A percentile compares a stretch with the other conserved stretches of the same genome.
phyloP scores from a whole-genome alignment of 768 basidiomycete genomes.

The Thelephora ganbajun region DNA sequence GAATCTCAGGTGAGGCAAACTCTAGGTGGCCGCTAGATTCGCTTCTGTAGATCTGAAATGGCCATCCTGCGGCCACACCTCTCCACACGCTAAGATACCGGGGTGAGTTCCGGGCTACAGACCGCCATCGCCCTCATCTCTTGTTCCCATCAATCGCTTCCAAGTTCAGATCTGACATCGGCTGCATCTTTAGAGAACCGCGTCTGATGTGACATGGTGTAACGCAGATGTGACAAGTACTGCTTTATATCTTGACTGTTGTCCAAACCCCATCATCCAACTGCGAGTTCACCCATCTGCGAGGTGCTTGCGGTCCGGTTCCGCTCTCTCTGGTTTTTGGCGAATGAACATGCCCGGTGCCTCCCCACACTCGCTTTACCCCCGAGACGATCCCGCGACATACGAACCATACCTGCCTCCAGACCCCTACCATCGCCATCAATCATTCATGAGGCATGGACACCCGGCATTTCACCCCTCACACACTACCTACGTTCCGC shows the following conservation, averaged over 20 bases:
- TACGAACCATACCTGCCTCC: background rate
- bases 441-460: background rate
- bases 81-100: no score
- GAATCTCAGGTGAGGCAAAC: no score
- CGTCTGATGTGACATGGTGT: background rate
- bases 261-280: background rate
- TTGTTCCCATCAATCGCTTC: no score
- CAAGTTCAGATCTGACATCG: no score
- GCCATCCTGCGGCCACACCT: no score
- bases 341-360: background rate
- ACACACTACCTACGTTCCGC: conserved; percentile 19
- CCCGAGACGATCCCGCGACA: background rate
- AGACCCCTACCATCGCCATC: background rate
- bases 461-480: background rate
- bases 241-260: background rate
- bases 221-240: background rate
- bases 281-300: background rate
- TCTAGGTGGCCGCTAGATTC: no score
- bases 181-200: background rate
- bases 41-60: no score
- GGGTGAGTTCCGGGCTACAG: no score
- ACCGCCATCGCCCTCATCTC: no score
- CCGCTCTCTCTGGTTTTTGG: background rate
- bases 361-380: background rate
- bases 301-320: no score